These are phyloP conservation scores for Candida oleophila DNA, from an alignment of 805 yeast genomes.

Conservation along the genomic window DNA sequence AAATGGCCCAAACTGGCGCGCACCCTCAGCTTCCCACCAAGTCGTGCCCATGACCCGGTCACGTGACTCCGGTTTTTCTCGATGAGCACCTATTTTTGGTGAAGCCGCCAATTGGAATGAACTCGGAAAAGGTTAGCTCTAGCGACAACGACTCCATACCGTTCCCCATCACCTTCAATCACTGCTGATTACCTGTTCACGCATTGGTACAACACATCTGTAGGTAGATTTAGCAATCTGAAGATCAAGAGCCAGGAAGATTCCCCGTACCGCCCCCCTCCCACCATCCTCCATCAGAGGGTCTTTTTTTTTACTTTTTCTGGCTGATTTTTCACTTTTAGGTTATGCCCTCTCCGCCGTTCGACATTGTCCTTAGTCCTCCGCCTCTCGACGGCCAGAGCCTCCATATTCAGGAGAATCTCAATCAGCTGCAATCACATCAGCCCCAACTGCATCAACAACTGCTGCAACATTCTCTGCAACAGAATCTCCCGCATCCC, in stretches of 20 bases:
- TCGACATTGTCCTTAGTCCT: conserved; percentile 37
- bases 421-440: background rate
- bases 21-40: too few species aligned
- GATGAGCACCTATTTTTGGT: background rate
- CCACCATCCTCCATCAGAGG: too few species aligned
- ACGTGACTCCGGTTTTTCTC: too few species aligned
- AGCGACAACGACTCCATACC: too few species aligned
- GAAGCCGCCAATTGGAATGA: background rate
- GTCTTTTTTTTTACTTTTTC: background rate
- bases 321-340: background rate
- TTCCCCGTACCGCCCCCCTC: too few species aligned
- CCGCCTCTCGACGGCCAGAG: conserved; percentile 31
- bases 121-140: background rate
- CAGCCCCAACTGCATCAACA: background rate
- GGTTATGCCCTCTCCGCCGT: conserved; percentile 15
- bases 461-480: background rate
- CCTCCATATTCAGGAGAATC: background rate
- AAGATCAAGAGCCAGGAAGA: too few species aligned
- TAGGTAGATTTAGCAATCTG: too few species aligned
- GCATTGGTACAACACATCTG: too few species aligned
- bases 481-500: conserved; percentile 2
- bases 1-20: too few species aligned
- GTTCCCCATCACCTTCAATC: too few species aligned
- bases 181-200: too few species aligned
- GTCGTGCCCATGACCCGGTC: too few species aligned